Evolutionary conservation across 768 basidiomycete genomes (phyloP).

Genomic region (Collybiopsis confluens): DNA sequence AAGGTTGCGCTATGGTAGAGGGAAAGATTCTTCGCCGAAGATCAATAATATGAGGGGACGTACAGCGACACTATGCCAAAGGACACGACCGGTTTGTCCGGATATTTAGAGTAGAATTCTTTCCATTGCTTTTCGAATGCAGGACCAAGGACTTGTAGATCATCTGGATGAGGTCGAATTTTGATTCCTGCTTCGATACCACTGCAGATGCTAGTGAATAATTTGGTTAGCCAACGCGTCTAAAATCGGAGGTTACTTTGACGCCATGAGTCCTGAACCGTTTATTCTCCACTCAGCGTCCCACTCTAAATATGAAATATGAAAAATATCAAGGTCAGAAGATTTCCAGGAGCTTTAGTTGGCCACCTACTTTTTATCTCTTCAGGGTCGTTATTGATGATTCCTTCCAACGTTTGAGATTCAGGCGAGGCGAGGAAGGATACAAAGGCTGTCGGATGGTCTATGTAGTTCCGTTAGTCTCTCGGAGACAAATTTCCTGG

Average conservation of each 20-base stretch:
- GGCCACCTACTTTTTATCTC: constrained; percentile 17
- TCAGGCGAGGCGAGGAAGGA: constrained; percentile 42
- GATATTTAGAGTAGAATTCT: constrained; percentile 41
- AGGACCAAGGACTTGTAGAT: constrained; percentile 47
- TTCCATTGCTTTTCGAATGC: constrained; percentile 47
- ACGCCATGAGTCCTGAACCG: constrained; percentile 46
- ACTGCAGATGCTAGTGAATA: constrained; percentile 22
- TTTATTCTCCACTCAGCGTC: constrained; percentile 25
- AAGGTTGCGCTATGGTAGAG: background rate
- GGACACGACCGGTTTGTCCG: constrained; percentile 53
- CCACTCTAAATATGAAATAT: constrained; percentile 23
- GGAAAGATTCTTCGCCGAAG: too few species aligned
- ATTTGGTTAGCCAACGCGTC: background rate
- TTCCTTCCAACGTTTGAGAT: constrained; percentile 43
- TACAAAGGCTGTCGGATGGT: constrained; percentile 34
- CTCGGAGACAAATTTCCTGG: background rate
- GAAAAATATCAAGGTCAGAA: too few species aligned
- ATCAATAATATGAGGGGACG: constrained; percentile 8
- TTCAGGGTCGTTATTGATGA: constrained; percentile 36
- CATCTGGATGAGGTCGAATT: constrained; percentile 45
- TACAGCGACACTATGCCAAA: constrained; percentile 40
- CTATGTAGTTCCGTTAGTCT: constrained; percentile 19
- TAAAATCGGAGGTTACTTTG: constrained; percentile 41
- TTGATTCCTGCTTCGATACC: constrained; percentile 54
- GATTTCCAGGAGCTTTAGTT: constrained; percentile 30